Evolutionary conservation across 306 rosid species (phyloP), one percentile per base, ranked within the genome.

Genomic region (Heteromeles arbutifolia): DNA sequence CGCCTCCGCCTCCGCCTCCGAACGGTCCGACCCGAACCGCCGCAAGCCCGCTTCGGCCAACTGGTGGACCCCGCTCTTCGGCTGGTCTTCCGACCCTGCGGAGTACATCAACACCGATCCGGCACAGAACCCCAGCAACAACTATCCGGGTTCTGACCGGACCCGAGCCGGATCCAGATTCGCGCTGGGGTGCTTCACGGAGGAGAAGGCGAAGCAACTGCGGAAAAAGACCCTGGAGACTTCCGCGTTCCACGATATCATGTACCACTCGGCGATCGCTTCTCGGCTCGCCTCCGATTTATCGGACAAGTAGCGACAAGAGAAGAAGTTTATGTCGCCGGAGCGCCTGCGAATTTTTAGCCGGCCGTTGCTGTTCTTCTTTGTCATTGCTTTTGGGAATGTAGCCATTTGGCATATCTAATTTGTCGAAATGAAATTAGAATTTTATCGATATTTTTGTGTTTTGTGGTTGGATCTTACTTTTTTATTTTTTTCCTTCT

Each of bases 231-330:
- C 86, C 14, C 3, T 39, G 45, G 96, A 87, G 81, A 85, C 77
- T 80, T 85, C 90, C 50, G 75, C 89, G n/a, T 91, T 88, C 69
- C 96, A 91, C 56, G 96, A 91, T 53, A 69, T 84, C 19, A 91
- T 91, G 96, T 91, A 91, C 80, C 93, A 91, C 81, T 91, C 93
- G 21, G 87, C 92, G 1, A 91, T 91, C 41, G 96, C 96, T 4
- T 88, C 93, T n/a, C 88, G 93, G 31, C 90, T 91, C 31, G 93
- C 93, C 1, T 84, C 87, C 24, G 90, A 91, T 73, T 48, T 80
- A 65, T 73, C 87, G 29, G 77, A 80, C 48, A 28, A 66, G 62
- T 26, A 58, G 62, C 14, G 25, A 34, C 71, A 83, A 39, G 76
- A 86, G 39, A 74, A 88, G 50, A 13, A 29, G 56, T 39, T 8